These are phyloP conservation scores for Colletotrichum eremochloae DNA, from an alignment of 2,329 filamentous ascomycete genomes.

Conservation along the genomic window DNA sequence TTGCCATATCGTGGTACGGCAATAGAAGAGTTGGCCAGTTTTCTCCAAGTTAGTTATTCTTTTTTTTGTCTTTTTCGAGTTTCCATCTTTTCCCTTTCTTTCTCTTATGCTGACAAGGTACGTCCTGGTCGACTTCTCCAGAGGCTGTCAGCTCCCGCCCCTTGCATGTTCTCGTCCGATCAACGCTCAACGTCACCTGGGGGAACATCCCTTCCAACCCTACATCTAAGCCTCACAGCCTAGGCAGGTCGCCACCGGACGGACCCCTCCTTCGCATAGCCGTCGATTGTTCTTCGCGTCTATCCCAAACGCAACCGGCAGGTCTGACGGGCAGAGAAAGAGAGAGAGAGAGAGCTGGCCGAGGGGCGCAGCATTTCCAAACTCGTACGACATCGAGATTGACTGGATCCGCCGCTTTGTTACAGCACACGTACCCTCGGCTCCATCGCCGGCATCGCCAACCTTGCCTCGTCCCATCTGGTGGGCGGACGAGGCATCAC, in stretches of 20 bases:
- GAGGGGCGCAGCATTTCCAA: constrained; percentile 24
- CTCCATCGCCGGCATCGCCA: background rate
- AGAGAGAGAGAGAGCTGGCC: background rate
- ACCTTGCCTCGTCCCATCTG: background rate
- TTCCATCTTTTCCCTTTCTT: background rate
- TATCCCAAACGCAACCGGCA: background rate
- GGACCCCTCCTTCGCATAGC: background rate
- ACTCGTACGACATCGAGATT: constrained; percentile 3
- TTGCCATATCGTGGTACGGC: constrained; percentile 12
- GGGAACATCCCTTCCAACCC: background rate
- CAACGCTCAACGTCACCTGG: background rate
- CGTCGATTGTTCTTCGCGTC: too few species aligned
- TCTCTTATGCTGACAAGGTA: background rate
- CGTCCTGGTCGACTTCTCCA: background rate
- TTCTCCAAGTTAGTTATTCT: background rate
- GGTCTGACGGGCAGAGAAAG: background rate
- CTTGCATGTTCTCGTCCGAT: background rate
- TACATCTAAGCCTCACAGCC: constrained; percentile 1
- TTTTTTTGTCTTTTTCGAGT: background rate
- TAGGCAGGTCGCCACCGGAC: constrained; percentile 11
- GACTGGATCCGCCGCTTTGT: background rate
- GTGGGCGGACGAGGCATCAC: background rate
- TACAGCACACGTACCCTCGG: background rate
- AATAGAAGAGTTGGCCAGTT: constrained; percentile 3
- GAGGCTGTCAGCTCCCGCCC: background rate